Conservation (phyloP, 192 early-diverging fungal species). For the Polychytrium aggregatum region DNA sequence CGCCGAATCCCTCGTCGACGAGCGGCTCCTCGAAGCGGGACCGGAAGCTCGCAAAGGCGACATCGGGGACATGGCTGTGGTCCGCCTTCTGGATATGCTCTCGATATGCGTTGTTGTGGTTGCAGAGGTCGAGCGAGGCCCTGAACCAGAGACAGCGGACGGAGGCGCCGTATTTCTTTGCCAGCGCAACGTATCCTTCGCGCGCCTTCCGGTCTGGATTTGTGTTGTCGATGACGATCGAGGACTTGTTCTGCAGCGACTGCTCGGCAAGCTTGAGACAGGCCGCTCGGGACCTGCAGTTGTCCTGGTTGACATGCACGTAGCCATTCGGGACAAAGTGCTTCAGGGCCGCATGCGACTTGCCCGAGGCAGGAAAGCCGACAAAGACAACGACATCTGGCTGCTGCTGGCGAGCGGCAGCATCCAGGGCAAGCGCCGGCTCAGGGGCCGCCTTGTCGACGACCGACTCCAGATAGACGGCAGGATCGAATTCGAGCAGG, state of each 20-base stretch:
- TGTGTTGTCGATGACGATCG: slow-evolving; percentile 79
- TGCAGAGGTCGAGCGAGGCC: slow-evolving; percentile 39
- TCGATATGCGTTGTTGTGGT: slow-evolving; percentile 74
- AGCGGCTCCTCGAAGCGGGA: slow-evolving; percentile 32
- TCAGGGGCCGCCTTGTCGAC: too few species aligned
- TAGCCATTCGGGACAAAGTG: slow-evolving; percentile 55
- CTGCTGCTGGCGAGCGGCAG: too few species aligned
- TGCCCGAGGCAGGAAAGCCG: slow-evolving; percentile 78
- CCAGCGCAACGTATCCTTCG: slow-evolving; percentile 49
- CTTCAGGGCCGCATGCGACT: slow-evolving; percentile 58
- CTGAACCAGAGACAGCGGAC: slow-evolving; percentile 53
- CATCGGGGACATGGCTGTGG: slow-evolving; percentile 27
- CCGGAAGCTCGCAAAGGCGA: slow-evolving; percentile 43
- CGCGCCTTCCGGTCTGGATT: slow-evolving; percentile 58
- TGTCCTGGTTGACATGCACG: slow-evolving; percentile 73
- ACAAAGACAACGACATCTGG: slow-evolving; percentile 63
- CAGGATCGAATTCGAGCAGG: too few species aligned
- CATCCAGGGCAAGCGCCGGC: too few species aligned
- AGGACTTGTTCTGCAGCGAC: slow-evolving; percentile 36
- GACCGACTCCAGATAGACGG: too few species aligned
- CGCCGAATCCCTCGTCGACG: slow-evolving; percentile 44
- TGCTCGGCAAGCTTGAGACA: slow-evolving; percentile 48
- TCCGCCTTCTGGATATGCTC: slow-evolving; percentile 12
- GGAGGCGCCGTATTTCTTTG: slow-evolving; percentile 24
- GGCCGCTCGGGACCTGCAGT: slow-evolving; percentile 61